Percentiles rank a stretch among this genome's conserved stretches.
These are phyloP conservation scores for Starmerella asiatica DNA, from an alignment of 805 yeast species.

Conservation along the genomic window DNA sequence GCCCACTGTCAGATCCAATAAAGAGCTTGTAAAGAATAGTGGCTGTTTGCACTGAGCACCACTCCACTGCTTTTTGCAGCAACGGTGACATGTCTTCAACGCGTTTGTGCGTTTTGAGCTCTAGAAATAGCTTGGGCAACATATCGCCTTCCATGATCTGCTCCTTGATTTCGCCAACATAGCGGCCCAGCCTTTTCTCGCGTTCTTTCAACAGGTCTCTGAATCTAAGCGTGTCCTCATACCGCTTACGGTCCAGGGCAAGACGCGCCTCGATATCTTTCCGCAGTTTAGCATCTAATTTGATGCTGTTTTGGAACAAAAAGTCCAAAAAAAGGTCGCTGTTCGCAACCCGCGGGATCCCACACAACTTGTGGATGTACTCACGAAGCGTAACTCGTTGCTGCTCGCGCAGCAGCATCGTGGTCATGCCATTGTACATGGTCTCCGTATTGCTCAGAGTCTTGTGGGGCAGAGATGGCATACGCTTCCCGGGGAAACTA, in stretches of 20 bases:
- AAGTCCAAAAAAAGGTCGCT: conserved; percentile 43
- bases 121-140: conserved; percentile 46
- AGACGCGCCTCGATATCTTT: conserved; percentile 47
- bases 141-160: conserved; percentile 44
- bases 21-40: conserved; percentile 71
- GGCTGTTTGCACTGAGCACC: conserved; percentile 73
- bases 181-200: conserved; percentile 40
- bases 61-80: conserved; percentile 55
- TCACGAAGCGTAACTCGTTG: conserved; percentile 66
- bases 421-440: conserved; percentile 7
- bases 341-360: conserved; percentile 42
- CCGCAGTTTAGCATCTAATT: conserved; percentile 33
- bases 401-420: conserved; percentile 51
- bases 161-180: conserved; percentile 47
- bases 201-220: conserved; percentile 53
- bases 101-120: conserved; percentile 42
- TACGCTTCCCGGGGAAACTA: conserved; percentile 54
- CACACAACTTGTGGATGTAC: conserved; percentile 43
- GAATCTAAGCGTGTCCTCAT: conserved; percentile 55
- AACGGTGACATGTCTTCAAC: conserved; percentile 52
- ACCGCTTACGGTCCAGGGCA: conserved; percentile 46
- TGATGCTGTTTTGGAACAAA: conserved; percentile 32
- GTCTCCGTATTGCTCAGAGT: conserved; percentile 22
- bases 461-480: conserved; percentile 48
- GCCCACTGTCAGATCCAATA: conserved; percentile 67